phyloP scores from a whole-genome alignment of 2,329 filamentous ascomycete species.

The Aspergillus phoenicis region DNA sequence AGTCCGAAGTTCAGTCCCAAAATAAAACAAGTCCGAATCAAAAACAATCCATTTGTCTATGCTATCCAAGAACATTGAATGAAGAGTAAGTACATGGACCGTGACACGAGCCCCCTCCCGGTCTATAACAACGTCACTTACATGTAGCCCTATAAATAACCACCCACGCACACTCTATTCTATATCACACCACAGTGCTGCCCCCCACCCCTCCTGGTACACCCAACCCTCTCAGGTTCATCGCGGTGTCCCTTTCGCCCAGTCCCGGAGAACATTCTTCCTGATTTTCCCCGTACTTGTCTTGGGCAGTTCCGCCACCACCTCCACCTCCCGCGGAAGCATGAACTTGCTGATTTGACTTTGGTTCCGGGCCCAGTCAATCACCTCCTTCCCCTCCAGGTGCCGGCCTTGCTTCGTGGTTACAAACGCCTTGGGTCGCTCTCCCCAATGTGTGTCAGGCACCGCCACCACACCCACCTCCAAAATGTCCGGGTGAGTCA shows the following conservation, averaged over 20 bases:
- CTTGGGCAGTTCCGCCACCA: constrained; percentile 89
- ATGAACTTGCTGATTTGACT: constrained; percentile 88
- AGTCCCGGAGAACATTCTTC: constrained; percentile 89
- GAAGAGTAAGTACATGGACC: no score
- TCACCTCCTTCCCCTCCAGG: constrained; percentile 68
- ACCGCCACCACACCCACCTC: constrained; percentile 91
- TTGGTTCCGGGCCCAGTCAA: constrained; percentile 81
- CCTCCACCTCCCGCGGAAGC: constrained; percentile 72
- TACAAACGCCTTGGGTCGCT: constrained; percentile 91
- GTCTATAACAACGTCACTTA: no score
- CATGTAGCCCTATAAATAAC: no score
- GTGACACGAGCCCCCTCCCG: no score
- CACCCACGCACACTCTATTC: neutral
- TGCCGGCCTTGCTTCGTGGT: constrained; percentile 72
- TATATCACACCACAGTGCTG: neutral
- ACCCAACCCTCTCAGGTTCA: constrained; percentile 9
- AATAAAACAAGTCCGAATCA: no score
- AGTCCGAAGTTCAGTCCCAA: no score
- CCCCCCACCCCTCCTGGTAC: neutral
- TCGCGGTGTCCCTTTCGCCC: constrained; percentile 62
- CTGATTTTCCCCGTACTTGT: constrained; percentile 95
- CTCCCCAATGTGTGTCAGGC: constrained; percentile 87
- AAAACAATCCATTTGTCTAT: no score
- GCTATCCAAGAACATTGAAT: no score
- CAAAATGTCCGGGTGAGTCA: constrained; percentile 82